Evolutionary conservation across 2,329 filamentous ascomycete genomes (phyloP).

Genomic region (Calonectria crousiana): DNA sequence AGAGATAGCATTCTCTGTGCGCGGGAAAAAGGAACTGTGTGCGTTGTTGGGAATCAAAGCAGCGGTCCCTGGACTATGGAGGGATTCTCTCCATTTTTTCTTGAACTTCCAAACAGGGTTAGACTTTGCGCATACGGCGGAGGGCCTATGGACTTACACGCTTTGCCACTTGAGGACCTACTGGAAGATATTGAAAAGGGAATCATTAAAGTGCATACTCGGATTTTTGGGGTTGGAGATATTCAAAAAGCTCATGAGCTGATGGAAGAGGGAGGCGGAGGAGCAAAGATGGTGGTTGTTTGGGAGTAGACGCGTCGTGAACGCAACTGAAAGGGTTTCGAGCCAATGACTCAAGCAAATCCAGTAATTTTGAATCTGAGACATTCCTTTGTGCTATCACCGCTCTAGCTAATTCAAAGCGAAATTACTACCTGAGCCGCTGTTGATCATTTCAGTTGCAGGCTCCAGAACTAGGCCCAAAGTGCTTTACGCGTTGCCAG

Average conservation of each 20-base stretch:
- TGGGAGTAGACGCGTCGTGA: not conserved
- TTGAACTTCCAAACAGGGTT: constrained; percentile 9
- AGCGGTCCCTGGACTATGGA: constrained; percentile 11
- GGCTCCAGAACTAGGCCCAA: not conserved
- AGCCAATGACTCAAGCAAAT: not conserved
- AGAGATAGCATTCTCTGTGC: constrained; percentile 10
- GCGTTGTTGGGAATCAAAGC: constrained; percentile 15
- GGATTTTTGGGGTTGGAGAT: not conserved
- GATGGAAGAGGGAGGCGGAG: constrained; percentile 12
- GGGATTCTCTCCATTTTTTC: constrained; percentile 17
- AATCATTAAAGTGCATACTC: not conserved
- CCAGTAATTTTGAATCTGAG: not conserved
- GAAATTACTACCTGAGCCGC: not conserved
- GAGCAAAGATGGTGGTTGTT: constrained; percentile 21
- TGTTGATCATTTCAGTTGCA: not conserved
- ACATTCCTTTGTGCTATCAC: not conserved
- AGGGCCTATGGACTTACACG: not conserved
- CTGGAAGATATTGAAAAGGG: not conserved
- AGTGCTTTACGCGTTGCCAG: not conserved
- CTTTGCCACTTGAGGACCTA: not conserved
- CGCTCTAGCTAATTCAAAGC: not conserved
- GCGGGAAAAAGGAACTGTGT: not conserved
- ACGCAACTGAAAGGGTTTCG: too few relatives aligned
- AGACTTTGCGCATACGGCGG: constrained; percentile 18
- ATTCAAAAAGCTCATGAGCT: not conserved